Base-by-base conservation (phyloP, 2,329 filamentous ascomycete species). In the Alternaria panax region DNA sequence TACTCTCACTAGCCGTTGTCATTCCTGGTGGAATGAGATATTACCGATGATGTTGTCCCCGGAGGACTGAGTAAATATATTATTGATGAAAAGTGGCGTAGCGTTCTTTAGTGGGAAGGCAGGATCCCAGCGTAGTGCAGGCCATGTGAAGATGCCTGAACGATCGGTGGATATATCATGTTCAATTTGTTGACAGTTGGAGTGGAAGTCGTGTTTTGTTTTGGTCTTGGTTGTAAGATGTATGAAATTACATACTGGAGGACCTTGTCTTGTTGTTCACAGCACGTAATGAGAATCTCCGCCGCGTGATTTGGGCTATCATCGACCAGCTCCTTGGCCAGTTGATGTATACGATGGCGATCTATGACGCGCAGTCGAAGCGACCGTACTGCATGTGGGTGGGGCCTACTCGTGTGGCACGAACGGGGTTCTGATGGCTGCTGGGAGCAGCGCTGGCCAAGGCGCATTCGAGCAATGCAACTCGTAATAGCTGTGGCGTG, bases 1-100 rank as follows among this genome's bases (percentile, higher is more conserved):
- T 52, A 52, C 25, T 51, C 46, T 11, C 27, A 36, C n/a, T 22
- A 7, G 12, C 9, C 25, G 16, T 2, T 40, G 4, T 40, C 46
- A 8, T 47, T 40, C 11, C 36, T 51, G 9, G 46, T 51, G n/a
- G 54, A 56, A 27, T 41, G 45, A 2, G 45, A 50, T 20, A 46
- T 20, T 12, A 47, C 53, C 4, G 42, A 47, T 18, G 53, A 55
- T 24, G 43, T 34, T 40, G 42, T 30, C 14, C 24, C 25, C 28
- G 42, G 42, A 32, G 42, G 43, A 22, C 32, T 55, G 34, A 48
- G 25, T 7, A 32, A 34, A 38, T 51, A 51, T 7, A 32, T 20
- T 41, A 43, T 24, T 12, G 30, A 43, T 2, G 22, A 22, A 28
- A 18, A 9, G 48, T n/a, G 9, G 32, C 36, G 48, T 2, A n/a